Base-by-base conservation (phyloP, 176 grass and related monocot species). In the Areca catechu region DNA sequence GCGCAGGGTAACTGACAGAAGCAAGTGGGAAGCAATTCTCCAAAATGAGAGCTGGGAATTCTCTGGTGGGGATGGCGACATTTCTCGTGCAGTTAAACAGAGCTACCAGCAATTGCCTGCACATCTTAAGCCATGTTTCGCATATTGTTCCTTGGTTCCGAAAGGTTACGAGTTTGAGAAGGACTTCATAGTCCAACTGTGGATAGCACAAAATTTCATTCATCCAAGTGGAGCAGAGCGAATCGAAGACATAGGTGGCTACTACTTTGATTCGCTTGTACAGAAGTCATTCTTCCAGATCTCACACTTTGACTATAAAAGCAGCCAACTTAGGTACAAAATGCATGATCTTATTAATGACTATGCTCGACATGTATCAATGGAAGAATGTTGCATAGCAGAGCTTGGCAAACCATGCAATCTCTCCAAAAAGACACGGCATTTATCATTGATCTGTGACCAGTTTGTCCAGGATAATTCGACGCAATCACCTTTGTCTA, bases 121-220 rank as follows among this genome's bases (percentile, higher is more conserved):
- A n/a, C 6, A 76, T 63, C 56, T 82, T 1, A 87, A 87, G 60
- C 74, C 79, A 12, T 82, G 71, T 50, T 82, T 79, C 20, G 79
- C 75, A 7, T 87, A 87, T 17, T 48, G 34, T 20, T 71, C 84
- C 5, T 51, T 87, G 50, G 16, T 87, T 21, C 78, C 84, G 9
- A 20, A 20, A 7, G 54, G 58, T 0, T 21, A 18, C 0, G n/a
- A 15, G 22, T 78, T 87, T 29, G 61, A 72, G 4, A 20, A 76
- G 18, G 71, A 87, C 49, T 75, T 77, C 76, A 59, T 78, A 9
- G 58, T 87, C 18, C 47, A 79, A 19, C 27, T 72, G 14, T 87
- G 84, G 84, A 79, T 87, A 51, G 74, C 84, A 12, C 84, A 75
- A 47, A 73, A 25, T 4, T 82, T 87, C 3, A 58, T 82, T 60